Evolutionary conservation across 139 green algal genomes (phyloP).

Genomic region (Chlamydomonas asymmetrica): DNA sequence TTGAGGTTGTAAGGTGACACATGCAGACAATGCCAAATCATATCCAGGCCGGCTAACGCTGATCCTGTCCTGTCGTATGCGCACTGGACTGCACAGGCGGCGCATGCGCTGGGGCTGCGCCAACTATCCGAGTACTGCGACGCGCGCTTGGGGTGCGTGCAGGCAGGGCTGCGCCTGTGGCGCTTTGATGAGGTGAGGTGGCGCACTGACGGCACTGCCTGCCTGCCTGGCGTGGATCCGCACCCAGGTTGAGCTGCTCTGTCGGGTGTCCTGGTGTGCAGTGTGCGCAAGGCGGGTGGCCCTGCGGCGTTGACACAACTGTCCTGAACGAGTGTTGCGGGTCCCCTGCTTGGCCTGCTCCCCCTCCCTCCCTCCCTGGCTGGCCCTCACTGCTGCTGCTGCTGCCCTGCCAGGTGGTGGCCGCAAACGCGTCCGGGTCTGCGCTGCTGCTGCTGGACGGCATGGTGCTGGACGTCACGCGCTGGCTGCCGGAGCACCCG

Average conservation of each 20-base stretch:
- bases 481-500: conserved; percentile 75
- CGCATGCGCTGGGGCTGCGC: conserved; percentile 46
- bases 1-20: neutral
- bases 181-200: no score
- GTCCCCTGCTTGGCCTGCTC: neutral
- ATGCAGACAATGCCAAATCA: neutral
- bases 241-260: no score
- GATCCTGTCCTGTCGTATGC: neutral
- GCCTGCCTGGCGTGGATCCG: no score
- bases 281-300: no score
- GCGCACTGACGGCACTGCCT: no score
- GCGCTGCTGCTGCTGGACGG: conserved; percentile 58
- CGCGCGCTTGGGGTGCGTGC: conserved; percentile 38
- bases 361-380: neutral
- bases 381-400: neutral
- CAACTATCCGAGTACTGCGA: conserved; percentile 57
- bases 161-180: no score
- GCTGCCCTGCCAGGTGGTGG: conserved; percentile 50
- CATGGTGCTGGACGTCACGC: conserved; percentile 67
- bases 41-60: neutral
- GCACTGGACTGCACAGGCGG: conserved; percentile 31
- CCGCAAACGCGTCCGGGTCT: conserved; percentile 47
- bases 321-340: no score
- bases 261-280: no score
- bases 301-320: no score